phyloP scores from a whole-genome alignment of 495 filamentous ascomycete genomes.

The Neurospora sp. region DNA sequence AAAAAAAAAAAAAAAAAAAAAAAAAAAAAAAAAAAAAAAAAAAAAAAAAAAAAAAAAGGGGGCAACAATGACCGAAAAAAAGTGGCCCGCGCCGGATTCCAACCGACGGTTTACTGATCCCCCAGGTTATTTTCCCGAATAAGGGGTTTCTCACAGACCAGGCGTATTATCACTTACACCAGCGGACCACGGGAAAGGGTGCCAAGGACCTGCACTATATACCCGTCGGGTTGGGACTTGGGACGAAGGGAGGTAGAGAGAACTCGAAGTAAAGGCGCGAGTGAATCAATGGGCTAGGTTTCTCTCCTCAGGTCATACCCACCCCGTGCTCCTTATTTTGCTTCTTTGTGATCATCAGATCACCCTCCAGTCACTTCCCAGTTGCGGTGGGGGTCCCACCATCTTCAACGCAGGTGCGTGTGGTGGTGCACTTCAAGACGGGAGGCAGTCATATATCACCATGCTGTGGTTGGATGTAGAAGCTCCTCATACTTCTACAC shows the following conservation, averaged over 20 bases:
- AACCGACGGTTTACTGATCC: background rate
- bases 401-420: background rate
- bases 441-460: background rate
- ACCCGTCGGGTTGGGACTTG: background rate
- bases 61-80: background rate
- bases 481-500: background rate
- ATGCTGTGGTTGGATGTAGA: background rate
- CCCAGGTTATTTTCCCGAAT: background rate
- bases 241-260: background rate
- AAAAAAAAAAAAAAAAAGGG: background rate
- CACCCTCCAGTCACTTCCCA: background rate
- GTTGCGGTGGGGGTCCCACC: background rate
- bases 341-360: background rate
- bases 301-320: too few relatives aligned
- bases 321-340: background rate
- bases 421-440: background rate
- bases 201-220: background rate
- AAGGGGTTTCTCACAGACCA: background rate
- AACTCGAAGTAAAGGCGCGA: background rate
- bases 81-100: background rate
- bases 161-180: background rate
- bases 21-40: too few relatives aligned
- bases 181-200: background rate
- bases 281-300: too few relatives aligned
- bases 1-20: too few relatives aligned